phyloP scores from a whole-genome alignment of 768 basidiomycete species.

The Scleroderma bovista region DNA sequence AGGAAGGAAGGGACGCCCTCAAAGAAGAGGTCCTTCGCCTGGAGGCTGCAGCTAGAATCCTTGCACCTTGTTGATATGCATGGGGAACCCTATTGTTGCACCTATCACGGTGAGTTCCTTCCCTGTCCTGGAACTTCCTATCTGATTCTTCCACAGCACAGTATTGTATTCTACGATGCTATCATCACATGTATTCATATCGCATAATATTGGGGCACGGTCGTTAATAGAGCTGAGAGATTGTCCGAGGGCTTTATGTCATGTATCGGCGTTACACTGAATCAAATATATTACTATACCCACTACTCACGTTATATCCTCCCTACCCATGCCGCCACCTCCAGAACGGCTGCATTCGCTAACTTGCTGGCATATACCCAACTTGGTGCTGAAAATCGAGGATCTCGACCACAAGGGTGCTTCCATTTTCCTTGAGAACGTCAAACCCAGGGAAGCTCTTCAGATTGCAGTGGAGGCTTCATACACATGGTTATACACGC shows the following conservation, averaged over 20 bases:
- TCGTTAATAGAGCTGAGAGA: too few relatives aligned
- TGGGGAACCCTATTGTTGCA: neutral
- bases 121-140: neutral
- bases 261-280: too few relatives aligned
- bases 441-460: conserved; percentile 38
- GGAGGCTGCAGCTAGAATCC: conserved; percentile 61
- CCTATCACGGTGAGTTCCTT: conserved; percentile 11
- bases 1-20: conserved; percentile 72
- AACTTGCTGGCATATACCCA: conserved; percentile 52
- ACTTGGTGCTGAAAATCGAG: conserved; percentile 49
- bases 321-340: conserved; percentile 14
- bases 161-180: neutral
- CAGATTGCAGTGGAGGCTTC: conserved; percentile 35
- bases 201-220: neutral
- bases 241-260: too few relatives aligned
- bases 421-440: conserved; percentile 46
- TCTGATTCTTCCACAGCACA: neutral
- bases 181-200: neutral
- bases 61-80: conserved; percentile 6
- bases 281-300: neutral
- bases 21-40: conserved; percentile 60
- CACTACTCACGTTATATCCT: neutral
- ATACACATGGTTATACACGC: conserved; percentile 39
- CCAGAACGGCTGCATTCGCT: conserved; percentile 19
- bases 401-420: conserved; percentile 57